Evolutionary conservation across 2,329 filamentous ascomycete species (phyloP).

Genomic region (Grosmannia clavigera): DNA sequence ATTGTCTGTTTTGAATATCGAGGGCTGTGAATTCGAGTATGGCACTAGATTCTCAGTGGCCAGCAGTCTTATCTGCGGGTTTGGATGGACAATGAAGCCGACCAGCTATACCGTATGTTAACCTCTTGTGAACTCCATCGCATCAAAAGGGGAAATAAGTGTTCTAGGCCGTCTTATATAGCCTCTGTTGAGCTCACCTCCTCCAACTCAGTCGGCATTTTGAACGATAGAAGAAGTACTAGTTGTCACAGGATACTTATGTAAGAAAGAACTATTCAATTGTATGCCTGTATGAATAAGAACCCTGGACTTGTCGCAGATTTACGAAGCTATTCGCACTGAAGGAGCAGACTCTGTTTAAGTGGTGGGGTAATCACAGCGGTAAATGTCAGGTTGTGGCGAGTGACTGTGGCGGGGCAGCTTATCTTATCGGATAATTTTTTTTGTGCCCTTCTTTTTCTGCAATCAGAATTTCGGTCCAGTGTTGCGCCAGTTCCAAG

Average conservation of each 20-base stretch:
- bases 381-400: slow-evolving; percentile 3
- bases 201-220: slow-evolving; percentile 65
- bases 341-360: slow-evolving; percentile 5
- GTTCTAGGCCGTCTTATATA: too few relatives aligned
- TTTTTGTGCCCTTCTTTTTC: neutral
- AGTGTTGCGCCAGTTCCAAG: neutral
- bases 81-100: slow-evolving; percentile 84
- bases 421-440: slow-evolving; percentile 3
- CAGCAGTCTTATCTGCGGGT: slow-evolving; percentile 77
- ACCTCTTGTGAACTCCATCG: too few relatives aligned
- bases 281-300: neutral
- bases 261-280: neutral
- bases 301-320: neutral
- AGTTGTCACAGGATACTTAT: neutral
- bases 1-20: slow-evolving; percentile 72
- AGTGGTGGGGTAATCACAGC: slow-evolving; percentile 1
- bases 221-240: slow-evolving; percentile 11
- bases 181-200: slow-evolving; percentile 37
- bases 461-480: neutral
- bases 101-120: slow-evolving; percentile 50
- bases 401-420: slow-evolving; percentile 4
- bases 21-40: slow-evolving; percentile 60
- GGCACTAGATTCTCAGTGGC: slow-evolving; percentile 80
- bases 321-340: slow-evolving; percentile 7
- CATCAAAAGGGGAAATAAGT: too few relatives aligned